Base-by-base conservation (phyloP, 768 basidiomycete genomes). In the Suillus subaureus region DNA sequence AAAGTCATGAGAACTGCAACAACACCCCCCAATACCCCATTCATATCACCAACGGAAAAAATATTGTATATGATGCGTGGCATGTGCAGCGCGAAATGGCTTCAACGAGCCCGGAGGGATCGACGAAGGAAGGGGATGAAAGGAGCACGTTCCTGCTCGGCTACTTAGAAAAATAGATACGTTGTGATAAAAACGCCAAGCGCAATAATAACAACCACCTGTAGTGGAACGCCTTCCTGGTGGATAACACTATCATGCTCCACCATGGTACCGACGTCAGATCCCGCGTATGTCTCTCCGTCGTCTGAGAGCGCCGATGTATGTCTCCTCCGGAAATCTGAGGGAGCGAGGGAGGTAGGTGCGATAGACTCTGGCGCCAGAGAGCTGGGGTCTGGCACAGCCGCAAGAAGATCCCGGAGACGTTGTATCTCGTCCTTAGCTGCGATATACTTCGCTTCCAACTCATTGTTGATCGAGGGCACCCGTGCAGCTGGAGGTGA, bases 111-210 rank as follows among this genome's bases (percentile, higher is more conserved):
- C 70, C 77, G 76, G 49, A 77, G 74, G 63, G 76, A 64, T 70
- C 76, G 76, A 68, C 68, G 75, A 71, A 77, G 63, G 66, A 77
- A 77, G 55, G 76, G 76, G 61, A 77, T 47, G 70, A 78, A 77
- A 70, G 73, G 77, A 69, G 74, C 64, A 66, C 73, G 66, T 69
- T 75, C 76, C 76, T 77, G 77, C 70, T 73, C 70, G 62, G 76
- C 77, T 75, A 71, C 70, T 92, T 78, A 97, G 84, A 97, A 97
- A 86, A 97, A 97, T 77, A 97, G 87, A 83, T 97, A 99, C 43
- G 97, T 99, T 71, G 93, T 92, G 77, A 97, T 87, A 80, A 99
- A 98, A 56, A 98, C 95, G 61, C 91, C 92, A 56, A 97, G 83
- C 39, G 93, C 89, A 73, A 98, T 87, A 74, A 92, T 91, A 64